Conservation (phyloP, 169 alveolate species). For the Cryptosporidium ubiquitum region DNA sequence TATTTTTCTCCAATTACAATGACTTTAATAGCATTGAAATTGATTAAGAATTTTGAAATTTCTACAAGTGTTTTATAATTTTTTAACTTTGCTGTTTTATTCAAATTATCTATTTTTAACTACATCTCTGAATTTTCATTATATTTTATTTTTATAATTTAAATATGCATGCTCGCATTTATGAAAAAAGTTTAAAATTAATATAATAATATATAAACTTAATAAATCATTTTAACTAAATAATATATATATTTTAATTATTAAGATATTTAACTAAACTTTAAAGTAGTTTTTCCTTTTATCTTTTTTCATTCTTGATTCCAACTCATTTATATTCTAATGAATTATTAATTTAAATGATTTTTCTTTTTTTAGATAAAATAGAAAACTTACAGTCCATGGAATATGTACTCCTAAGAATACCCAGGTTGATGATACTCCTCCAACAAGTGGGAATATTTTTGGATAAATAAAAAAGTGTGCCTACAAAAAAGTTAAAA, state of each 20-base stretch:
- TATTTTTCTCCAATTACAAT: background rate
- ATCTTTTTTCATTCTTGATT: conserved; percentile 52
- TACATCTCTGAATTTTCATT: background rate
- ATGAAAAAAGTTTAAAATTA: background rate
- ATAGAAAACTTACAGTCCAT: conserved; percentile 64
- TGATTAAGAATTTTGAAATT: background rate
- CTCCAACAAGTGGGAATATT: conserved; percentile 80
- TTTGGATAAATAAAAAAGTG: conserved; percentile 72
- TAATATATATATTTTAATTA: background rate
- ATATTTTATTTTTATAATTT: background rate
- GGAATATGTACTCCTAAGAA: conserved; percentile 76
- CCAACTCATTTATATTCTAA: conserved; percentile 59
- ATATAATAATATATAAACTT: background rate
- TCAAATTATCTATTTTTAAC: background rate
- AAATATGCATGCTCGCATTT: background rate
- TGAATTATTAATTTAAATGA: background rate
- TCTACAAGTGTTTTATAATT: background rate
- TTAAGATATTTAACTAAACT: background rate
- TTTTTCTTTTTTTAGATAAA: background rate
- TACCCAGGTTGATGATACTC: conserved; percentile 79
- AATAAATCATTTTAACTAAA: background rate
- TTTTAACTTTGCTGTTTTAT: no score
- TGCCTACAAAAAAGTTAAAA: conserved; percentile 2
- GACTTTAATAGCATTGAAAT: background rate
- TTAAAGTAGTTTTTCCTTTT: conserved; percentile 63